Base-by-base conservation (phyloP, 805 yeast species). In the Ogataea polymorpha region DNA sequence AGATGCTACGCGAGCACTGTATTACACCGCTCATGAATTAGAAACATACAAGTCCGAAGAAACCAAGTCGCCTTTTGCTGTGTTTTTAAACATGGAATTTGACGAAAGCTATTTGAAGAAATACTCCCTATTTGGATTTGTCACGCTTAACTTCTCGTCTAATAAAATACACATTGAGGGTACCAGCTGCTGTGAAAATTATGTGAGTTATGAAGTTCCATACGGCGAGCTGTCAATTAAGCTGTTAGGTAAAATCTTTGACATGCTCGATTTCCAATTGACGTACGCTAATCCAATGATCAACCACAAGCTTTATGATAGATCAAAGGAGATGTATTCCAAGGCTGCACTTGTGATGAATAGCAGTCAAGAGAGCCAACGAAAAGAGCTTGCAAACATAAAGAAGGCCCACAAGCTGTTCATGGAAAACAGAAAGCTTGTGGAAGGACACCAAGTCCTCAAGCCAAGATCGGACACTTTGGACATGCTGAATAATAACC, bases 1-100 rank as follows among this genome's bases (percentile, higher is more conserved):
- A 4, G 35, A 42, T n/a, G 44, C 37, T 5, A 23, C 24, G 3
- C 42, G 30, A 44, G 54, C 71, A 25, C 53, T 82, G 1, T 85
- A 75, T 56, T 79, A 79, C 10, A 77, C 89, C 3, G 93, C 93
- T 0, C 95, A 86, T 56, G 86, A 80, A 50, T 50, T 63, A 2
- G 51, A 62, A 0, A 65, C 72, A 1, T 86, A 82, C 53, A 56
- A 55, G 5, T 56, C 55, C 4, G 95, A 86, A 54, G 67, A 61
- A 5, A 63, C 77, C 17, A 78, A 77, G 50, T 77, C 91, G 0
- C 80, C 81, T 2, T 70, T 86, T 45, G 78, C 80, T 0, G 56
- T 90, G 13, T 77, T 85, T 46, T 67, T 90, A 48, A 89, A 87
- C 54, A 67, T 73, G 48, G 59, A 70, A 3, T 66, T 75, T 6